A percentile compares a stretch with the other conserved stretches of the same genome.
Conservation (phyloP, 208 protist species). For the Zelonia costaricensis region DNA sequence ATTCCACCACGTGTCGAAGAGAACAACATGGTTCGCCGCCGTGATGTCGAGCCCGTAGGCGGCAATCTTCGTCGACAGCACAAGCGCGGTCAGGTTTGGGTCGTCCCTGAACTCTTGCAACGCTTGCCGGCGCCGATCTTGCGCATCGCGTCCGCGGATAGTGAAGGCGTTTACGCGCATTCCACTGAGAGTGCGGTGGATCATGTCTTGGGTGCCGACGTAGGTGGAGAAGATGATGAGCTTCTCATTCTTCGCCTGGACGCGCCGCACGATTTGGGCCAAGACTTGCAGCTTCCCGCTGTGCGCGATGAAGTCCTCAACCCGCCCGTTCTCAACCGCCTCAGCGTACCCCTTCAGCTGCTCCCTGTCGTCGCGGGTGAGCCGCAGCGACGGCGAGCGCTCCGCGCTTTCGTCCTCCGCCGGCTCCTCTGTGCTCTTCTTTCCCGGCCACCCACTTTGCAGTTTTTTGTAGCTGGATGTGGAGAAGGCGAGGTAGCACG, state of each 20-base stretch:
- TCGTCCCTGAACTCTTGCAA: slow-evolving; percentile 69
- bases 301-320: slow-evolving; percentile 54
- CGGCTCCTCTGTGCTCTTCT: too few relatives aligned
- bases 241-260: slow-evolving; percentile 59
- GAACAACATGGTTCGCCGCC: slow-evolving; percentile 98
- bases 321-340: slow-evolving; percentile 39
- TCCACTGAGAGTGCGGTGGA: slow-evolving; percentile 62
- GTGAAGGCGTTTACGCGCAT: slow-evolving; percentile 54
- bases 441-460: slow-evolving; percentile 9
- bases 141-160: slow-evolving; percentile 70
- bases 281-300: slow-evolving; percentile 84
- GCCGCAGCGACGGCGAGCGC: too few relatives aligned
- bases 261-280: slow-evolving; percentile 54
- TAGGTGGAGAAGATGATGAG: slow-evolving; percentile 91
- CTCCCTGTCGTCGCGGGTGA: slow-evolving; percentile 35
- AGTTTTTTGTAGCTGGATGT: slow-evolving; percentile 60
- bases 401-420: too few relatives aligned
- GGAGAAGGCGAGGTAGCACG: slow-evolving; percentile 79
- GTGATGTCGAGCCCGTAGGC: slow-evolving; percentile 98
- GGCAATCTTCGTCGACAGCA: slow-evolving; percentile 97
- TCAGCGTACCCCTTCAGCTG: slow-evolving; percentile 44
- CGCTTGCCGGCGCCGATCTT: slow-evolving; percentile 48
- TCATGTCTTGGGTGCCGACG: slow-evolving; percentile 78
- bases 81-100: slow-evolving; percentile 59
- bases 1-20: slow-evolving; percentile 99